Conservation (phyloP, 73 alveolate species). For the Tetrahymena thermophila region DNA sequence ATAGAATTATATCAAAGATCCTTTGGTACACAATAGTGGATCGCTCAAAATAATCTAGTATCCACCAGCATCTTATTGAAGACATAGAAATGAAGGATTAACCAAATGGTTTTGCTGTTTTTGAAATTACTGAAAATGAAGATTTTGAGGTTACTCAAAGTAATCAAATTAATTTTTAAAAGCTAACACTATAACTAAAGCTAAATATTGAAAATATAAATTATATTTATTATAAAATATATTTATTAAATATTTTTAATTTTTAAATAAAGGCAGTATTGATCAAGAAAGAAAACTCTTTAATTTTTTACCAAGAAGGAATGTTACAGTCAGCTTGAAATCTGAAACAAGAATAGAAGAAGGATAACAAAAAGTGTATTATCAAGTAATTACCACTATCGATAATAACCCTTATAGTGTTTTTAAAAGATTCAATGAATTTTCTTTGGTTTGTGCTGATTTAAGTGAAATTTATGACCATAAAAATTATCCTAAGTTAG, state of each 20-base stretch:
- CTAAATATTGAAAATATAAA: too few relatives aligned
- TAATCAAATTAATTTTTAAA: background rate
- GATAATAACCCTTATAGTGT: background rate
- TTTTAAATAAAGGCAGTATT: background rate
- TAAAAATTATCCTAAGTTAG: background rate
- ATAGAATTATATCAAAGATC: background rate
- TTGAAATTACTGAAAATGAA: background rate
- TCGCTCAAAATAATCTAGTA: background rate
- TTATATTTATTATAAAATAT: too few relatives aligned
- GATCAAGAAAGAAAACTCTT: background rate
- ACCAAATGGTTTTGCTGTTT: background rate
- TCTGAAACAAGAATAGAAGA: background rate
- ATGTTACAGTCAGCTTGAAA: background rate
- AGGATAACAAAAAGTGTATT: background rate
- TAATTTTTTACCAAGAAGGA: background rate
- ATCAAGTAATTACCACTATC: background rate
- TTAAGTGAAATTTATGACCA: background rate
- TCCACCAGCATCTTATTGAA: background rate
- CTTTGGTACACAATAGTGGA: background rate
- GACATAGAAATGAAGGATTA: background rate
- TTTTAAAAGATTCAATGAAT: background rate
- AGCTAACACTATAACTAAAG: background rate
- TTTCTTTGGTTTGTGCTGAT: background rate
- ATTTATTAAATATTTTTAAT: too few relatives aligned
- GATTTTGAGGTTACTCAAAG: background rate